Base-by-base conservation (phyloP, 2,329 filamentous ascomycete species). In the Trichoderma asperellum region DNA sequence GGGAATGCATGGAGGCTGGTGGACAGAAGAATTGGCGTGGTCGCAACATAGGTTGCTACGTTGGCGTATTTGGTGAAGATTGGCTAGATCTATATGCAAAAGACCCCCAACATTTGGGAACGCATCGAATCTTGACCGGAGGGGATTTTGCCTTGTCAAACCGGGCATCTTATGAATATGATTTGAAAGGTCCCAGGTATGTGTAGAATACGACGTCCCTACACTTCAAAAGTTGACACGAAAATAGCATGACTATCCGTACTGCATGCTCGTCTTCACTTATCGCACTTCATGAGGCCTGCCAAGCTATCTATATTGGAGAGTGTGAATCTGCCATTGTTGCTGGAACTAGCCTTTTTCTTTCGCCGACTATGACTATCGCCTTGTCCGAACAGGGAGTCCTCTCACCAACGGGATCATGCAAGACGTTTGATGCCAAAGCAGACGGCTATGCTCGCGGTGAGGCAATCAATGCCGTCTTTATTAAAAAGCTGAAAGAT, bases 401-500 rank as follows among this genome's bases (percentile, higher is more conserved):
- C 0, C 72, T 84, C 5, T 80, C 78, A 3, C 73, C 76, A 1
- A 73, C 76, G 0, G 80, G 77, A 34, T 70, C 77, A 34, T 74
- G 75, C 56, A 74, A 77, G 60, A 76, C 77, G 1, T 85, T 83
- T 69, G 83, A 84, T 53, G 75, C 78, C 2, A 73, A 77, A 8
- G 86, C 83, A 0, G 78, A 85, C 65, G 86, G 86, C 0, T 88
- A 86, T 68, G 83, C 78, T 0, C 79, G 84, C 6, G 85, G 82
- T 2, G 86, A 88, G 70, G 86, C 82, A 5, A 73, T 83, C 16
- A 81, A 75, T 2, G 76, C 79, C 7, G 68, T 87, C 6, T 76
- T 82, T 6, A 69, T 88, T 0, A 87, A 87, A 75, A 77, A 73
- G 0, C 73, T 87, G 0, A 75, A 78, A 3, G 79, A 83, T 55